Evolutionary conservation across 2,329 filamentous ascomycete genomes (phyloP).

Genomic region (Stagonosporopsis rhizophila): DNA sequence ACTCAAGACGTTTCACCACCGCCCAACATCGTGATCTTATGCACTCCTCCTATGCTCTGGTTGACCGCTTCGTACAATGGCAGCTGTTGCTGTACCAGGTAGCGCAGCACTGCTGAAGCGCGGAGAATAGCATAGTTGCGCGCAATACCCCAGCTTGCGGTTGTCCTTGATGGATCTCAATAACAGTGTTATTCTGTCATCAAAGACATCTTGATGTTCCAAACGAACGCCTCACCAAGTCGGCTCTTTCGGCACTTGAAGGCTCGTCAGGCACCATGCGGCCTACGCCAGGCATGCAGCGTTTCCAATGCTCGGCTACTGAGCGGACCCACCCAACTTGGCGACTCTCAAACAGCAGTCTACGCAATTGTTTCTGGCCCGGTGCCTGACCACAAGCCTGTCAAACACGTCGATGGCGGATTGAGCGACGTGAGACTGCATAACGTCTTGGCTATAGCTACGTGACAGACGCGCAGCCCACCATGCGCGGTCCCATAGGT

Average conservation of each 20-base stretch:
- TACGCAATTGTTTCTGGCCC: conserved; percentile 21
- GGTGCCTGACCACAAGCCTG: conserved; percentile 23
- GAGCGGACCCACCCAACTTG: conserved; percentile 27
- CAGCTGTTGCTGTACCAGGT: not conserved
- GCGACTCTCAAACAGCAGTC: conserved; percentile 33
- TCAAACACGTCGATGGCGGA: conserved; percentile 19
- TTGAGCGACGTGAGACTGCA: conserved; percentile 21
- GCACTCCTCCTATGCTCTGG: conserved; percentile 7
- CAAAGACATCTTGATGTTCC: not conserved
- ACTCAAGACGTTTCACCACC: conserved; percentile 16
- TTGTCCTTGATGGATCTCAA: not conserved
- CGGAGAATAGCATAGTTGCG: not conserved
- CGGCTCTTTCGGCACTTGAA: conserved; percentile 11
- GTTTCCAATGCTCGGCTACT: conserved; percentile 36
- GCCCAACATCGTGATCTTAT: conserved; percentile 5
- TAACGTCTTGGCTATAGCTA: conserved; percentile 26
- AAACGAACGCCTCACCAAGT: not conserved
- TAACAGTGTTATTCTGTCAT: not conserved
- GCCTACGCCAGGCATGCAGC: conserved; percentile 27
- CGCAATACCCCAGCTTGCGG: not conserved
- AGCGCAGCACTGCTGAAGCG: not conserved
- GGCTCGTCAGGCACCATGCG: conserved; percentile 11
- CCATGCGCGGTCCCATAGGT: conserved; percentile 16
- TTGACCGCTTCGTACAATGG: not conserved
- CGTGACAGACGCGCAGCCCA: conserved; percentile 21